These are phyloP conservation scores for Trypanosoma vivax DNA, from an alignment of 208 protist species.

Conservation along the genomic window DNA sequence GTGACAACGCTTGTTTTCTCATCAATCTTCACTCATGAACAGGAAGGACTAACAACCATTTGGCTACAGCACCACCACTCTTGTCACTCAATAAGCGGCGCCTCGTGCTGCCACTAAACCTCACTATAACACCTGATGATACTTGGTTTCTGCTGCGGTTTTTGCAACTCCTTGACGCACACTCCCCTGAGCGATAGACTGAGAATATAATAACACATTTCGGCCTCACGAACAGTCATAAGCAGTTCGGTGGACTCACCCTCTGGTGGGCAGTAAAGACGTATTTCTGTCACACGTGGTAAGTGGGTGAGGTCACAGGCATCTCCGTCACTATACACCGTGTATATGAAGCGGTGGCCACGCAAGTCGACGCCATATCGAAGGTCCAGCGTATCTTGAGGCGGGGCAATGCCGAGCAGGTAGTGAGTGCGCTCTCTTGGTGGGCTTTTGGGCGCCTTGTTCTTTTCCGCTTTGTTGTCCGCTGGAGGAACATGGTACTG, in stretches of 20 bases:
- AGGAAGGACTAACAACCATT: too few relatives aligned
- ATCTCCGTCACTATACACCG: slow-evolving; percentile 12
- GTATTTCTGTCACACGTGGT: slow-evolving; percentile 20
- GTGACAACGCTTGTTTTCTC: too few relatives aligned
- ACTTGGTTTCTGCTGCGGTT: slow-evolving; percentile 11
- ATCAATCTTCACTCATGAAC: too few relatives aligned
- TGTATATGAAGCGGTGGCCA: slow-evolving; percentile 13
- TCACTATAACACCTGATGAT: slow-evolving; percentile 24
- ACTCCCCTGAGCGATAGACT: slow-evolving; percentile 15
- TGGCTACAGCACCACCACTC: too few relatives aligned
- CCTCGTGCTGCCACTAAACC: neutral
- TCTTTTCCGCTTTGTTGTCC: neutral
- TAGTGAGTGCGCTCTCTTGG: neutral
- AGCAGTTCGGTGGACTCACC: neutral
- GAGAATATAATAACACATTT: slow-evolving; percentile 41
- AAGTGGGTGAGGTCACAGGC: slow-evolving; percentile 19
- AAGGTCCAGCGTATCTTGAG: neutral
- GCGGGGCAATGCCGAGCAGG: slow-evolving; percentile 5
- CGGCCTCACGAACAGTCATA: slow-evolving; percentile 18
- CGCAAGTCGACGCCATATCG: slow-evolving; percentile 8
- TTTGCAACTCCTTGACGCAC: slow-evolving; percentile 24
- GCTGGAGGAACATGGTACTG: slow-evolving; percentile 19
- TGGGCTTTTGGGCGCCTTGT: neutral
- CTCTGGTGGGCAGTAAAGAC: slow-evolving; percentile 15
- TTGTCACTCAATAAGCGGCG: too few relatives aligned